Conservation (phyloP, 2,329 filamentous ascomycete species). For the Colletotrichum truncatum region DNA sequence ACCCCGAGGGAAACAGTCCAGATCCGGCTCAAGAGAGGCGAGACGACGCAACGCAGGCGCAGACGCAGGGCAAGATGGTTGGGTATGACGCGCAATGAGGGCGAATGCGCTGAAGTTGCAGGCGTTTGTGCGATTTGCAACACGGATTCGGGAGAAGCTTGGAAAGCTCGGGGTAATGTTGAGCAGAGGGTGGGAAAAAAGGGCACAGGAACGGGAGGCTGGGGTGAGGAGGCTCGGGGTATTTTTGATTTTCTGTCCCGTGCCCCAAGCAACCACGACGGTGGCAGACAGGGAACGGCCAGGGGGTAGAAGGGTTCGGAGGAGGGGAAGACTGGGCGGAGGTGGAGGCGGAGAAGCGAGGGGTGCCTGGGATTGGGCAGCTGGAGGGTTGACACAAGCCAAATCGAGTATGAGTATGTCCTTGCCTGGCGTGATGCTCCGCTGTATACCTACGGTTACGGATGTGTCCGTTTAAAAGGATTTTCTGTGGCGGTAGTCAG, state of each 20-base stretch:
- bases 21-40: neutral
- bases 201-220: conserved; percentile 12
- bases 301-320: conserved; percentile 7
- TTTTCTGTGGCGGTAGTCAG: too few species aligned
- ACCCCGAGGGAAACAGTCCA: conserved; percentile 1
- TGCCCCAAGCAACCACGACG: conserved; percentile 1
- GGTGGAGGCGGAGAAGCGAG: conserved; percentile 14
- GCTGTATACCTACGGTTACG: too few species aligned
- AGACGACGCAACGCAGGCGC: neutral
- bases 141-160: conserved; percentile 24
- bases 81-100: conserved; percentile 39
- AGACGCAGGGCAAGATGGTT: conserved; percentile 17
- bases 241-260: conserved; percentile 29
- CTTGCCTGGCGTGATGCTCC: too few species aligned
- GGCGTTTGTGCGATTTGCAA: conserved; percentile 23
- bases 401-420: neutral
- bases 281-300: neutral
- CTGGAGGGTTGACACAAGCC: neutral
- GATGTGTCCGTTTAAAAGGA: too few species aligned
- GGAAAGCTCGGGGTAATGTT: conserved; percentile 55
- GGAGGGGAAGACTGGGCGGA: conserved; percentile 16
- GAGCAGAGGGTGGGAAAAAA: conserved; percentile 45
- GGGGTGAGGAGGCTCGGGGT: conserved; percentile 30
- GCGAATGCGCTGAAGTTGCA: conserved; percentile 28
- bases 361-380: conserved; percentile 7